These are phyloP conservation scores for Gaeumannomyces tritici DNA, from an alignment of 2,329 filamentous ascomycete genomes.

Conservation along the genomic window DNA sequence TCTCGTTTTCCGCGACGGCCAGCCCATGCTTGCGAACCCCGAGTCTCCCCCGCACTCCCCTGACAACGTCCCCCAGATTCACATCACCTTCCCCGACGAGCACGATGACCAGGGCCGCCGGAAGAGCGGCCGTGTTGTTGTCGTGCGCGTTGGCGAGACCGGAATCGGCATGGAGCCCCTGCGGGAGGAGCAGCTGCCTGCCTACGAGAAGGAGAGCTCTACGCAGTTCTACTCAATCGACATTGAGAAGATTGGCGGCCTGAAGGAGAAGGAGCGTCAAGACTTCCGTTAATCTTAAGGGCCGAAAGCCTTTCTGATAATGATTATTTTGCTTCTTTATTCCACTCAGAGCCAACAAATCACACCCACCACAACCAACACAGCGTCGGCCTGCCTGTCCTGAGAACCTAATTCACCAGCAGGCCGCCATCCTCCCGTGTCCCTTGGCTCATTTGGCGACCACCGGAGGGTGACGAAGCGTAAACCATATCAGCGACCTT, in stretches of 20 bases:
- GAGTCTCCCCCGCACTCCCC: constrained; percentile 66
- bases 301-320: background rate
- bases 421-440: background rate
- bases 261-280: constrained; percentile 73
- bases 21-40: constrained; percentile 66
- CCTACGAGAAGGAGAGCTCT: constrained; percentile 75
- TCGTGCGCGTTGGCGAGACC: constrained; percentile 84
- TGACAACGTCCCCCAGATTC: constrained; percentile 86
- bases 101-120: constrained; percentile 75
- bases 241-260: constrained; percentile 84
- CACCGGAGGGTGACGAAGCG: background rate
- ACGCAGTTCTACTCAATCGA: constrained; percentile 87
- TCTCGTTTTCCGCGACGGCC: constrained; percentile 69
- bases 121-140: constrained; percentile 78
- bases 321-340: background rate
- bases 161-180: constrained; percentile 76
- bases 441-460: background rate
- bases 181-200: constrained; percentile 69
- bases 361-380: background rate
- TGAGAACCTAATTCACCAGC: background rate
- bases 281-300: constrained; percentile 19
- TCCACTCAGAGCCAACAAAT: background rate
- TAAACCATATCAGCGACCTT: background rate
- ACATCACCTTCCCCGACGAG: constrained; percentile 96
- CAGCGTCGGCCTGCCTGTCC: background rate